phyloP scores from a whole-genome alignment of 768 basidiomycete genomes.

The Tricholoma furcatifolium region DNA sequence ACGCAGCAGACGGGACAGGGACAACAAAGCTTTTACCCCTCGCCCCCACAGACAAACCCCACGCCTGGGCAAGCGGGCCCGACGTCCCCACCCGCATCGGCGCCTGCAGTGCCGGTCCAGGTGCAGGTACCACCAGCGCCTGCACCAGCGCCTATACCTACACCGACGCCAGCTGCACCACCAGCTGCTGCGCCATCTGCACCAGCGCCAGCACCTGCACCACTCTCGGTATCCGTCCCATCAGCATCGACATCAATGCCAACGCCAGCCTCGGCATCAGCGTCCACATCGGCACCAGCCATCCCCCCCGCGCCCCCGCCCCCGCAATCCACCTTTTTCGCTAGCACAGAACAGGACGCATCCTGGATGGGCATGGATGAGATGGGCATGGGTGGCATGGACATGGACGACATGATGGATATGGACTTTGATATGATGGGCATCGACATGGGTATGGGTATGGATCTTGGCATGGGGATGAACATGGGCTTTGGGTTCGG shows the following conservation, averaged over 20 bases:
- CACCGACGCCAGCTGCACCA: not conserved
- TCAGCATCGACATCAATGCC: not conserved
- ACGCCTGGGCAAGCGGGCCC: slow-evolving; percentile 15
- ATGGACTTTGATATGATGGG: slow-evolving; percentile 54
- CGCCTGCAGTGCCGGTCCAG: too few relatives aligned
- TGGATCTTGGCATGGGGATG: slow-evolving; percentile 34
- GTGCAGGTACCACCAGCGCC: too few relatives aligned
- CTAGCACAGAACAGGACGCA: slow-evolving; percentile 17
- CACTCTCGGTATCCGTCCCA: not conserved
- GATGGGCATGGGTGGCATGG: slow-evolving; percentile 7
- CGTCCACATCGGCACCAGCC: slow-evolving; percentile 7
- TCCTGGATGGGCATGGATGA: slow-evolving; percentile 32
- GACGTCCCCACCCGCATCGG: slow-evolving; percentile 24
- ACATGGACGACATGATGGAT: slow-evolving; percentile 25
- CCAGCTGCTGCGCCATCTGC: not conserved
- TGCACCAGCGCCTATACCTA: too few relatives aligned
- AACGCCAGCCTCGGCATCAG: not conserved
- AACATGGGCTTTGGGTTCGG: slow-evolving; percentile 21
- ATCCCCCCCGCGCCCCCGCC: slow-evolving; percentile 16
- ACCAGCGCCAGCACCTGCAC: not conserved
- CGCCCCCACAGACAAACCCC: slow-evolving; percentile 53
- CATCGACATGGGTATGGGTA: slow-evolving; percentile 44
- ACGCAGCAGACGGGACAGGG: slow-evolving; percentile 14
- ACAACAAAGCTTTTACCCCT: slow-evolving; percentile 57
- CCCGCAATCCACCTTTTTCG: slow-evolving; percentile 1